Percentiles rank a stretch among this genome's conserved stretches.
phyloP scores from a whole-genome alignment of 495 filamentous ascomycete genomes.

The Penicillium chermesinum region DNA sequence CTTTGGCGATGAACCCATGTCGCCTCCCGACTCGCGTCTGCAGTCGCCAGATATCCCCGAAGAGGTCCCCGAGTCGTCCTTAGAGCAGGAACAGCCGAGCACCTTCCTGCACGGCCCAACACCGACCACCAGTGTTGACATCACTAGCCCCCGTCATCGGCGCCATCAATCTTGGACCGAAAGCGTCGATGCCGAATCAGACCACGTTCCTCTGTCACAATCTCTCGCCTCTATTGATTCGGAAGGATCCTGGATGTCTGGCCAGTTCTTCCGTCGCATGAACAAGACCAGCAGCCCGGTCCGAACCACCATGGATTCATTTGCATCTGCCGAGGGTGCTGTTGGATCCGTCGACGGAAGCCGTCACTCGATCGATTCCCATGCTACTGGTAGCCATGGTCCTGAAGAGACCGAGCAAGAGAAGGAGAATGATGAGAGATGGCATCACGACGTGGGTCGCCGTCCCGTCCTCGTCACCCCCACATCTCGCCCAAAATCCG shows the following conservation, averaged over 20 bases:
- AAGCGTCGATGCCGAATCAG: constrained; percentile 29
- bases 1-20: constrained; percentile 76
- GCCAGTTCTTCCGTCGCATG: constrained; percentile 51
- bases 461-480: constrained; percentile 47
- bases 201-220: constrained; percentile 53
- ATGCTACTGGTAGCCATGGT: constrained; percentile 35
- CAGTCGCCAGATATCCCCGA: constrained; percentile 56
- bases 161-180: constrained; percentile 35
- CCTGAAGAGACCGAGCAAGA: constrained; percentile 33
- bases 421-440: constrained; percentile 34
- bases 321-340: constrained; percentile 21
- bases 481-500: constrained; percentile 52
- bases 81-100: constrained; percentile 20
- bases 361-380: constrained; percentile 19
- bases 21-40: constrained; percentile 72
- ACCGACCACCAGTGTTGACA: constrained; percentile 25
- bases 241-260: constrained; percentile 89
- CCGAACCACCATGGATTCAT: constrained; percentile 43
- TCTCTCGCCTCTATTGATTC: constrained; percentile 85
- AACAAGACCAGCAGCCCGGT: constrained; percentile 44
- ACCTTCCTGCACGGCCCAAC: constrained; percentile 20
- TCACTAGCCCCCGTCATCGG: constrained; percentile 20
- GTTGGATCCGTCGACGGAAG: constrained; percentile 27
- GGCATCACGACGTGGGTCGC: constrained; percentile 51
- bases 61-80: constrained; percentile 22